Percentiles rank a stretch among this genome's conserved stretches.
These are phyloP conservation scores for Trapa incisa DNA, from an alignment of 345 rosid species.

Conservation along the genomic window DNA sequence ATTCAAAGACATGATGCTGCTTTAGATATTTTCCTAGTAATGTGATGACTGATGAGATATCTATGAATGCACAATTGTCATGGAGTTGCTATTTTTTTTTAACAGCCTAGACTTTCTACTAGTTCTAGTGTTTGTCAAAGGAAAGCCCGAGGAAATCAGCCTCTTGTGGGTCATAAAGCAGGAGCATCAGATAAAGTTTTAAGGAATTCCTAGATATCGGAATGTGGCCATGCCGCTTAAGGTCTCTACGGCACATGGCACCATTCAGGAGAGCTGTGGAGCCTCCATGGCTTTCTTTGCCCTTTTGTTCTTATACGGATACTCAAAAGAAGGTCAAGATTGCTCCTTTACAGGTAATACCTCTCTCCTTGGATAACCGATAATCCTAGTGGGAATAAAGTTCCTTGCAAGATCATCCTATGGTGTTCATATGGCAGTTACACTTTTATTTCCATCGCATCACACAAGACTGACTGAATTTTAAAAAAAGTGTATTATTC, in stretches of 20 bases:
- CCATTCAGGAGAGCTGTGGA: slow-evolving; percentile 18
- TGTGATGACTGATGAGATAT: neutral
- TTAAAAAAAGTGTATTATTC: neutral
- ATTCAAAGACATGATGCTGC: too few relatives aligned
- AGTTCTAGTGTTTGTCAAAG: neutral
- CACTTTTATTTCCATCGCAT: neutral
- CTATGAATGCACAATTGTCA: neutral
- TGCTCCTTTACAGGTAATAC: slow-evolving; percentile 48
- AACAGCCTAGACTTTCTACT: neutral
- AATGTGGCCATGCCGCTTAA: slow-evolving; percentile 31
- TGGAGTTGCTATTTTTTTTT: neutral
- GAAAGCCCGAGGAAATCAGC: neutral
- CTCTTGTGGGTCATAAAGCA: neutral
- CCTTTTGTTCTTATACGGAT: slow-evolving; percentile 30
- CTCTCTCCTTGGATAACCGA: neutral
- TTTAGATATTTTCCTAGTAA: too few relatives aligned
- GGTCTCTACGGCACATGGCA: slow-evolving; percentile 15
- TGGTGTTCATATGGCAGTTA: neutral
- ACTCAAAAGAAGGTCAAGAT: slow-evolving; percentile 26
- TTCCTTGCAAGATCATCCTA: neutral
- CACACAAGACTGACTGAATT: neutral
- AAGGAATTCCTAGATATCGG: neutral
- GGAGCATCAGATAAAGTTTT: neutral
- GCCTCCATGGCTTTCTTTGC: slow-evolving; percentile 21
- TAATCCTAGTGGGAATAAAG: neutral